These are phyloP conservation scores for Cytospora leucostoma DNA, from an alignment of 2,329 filamentous ascomycete genomes.

Conservation along the genomic window DNA sequence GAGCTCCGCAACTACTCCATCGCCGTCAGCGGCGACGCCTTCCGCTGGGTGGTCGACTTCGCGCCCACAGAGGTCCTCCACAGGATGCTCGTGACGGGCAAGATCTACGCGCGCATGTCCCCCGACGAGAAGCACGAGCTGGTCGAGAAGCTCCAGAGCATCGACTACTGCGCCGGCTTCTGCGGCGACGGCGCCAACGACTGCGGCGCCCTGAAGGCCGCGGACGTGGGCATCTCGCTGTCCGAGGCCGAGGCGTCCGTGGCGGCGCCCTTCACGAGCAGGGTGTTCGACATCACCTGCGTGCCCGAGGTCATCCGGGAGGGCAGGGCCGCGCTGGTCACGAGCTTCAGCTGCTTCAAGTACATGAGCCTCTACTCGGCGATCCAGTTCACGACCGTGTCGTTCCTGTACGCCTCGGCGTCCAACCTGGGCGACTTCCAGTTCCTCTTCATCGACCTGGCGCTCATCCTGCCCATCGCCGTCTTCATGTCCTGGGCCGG, in stretches of 20 bases:
- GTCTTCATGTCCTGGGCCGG: constrained; percentile 99
- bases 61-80: constrained; percentile 78
- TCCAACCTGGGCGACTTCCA: constrained; percentile 97
- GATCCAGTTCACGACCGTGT: constrained; percentile 98
- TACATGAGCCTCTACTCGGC: constrained; percentile 99
- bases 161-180: constrained; percentile 94
- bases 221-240: constrained; percentile 94
- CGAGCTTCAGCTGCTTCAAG: constrained; percentile 99
- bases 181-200: constrained; percentile 98
- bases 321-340: constrained; percentile 92
- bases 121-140: constrained; percentile 98
- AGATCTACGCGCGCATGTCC: constrained; percentile 97
- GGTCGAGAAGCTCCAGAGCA: constrained; percentile 93
- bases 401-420: constrained; percentile 90
- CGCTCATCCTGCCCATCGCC: constrained; percentile 91
- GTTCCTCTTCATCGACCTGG: constrained; percentile 93
- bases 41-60: constrained; percentile 94
- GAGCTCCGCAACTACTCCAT: constrained; percentile 84
- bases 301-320: constrained; percentile 93
- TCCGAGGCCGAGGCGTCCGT: constrained; percentile 98
- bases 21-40: constrained; percentile 89
- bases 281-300: constrained; percentile 94
- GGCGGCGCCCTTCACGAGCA: constrained; percentile 94
- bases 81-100: constrained; percentile 84
- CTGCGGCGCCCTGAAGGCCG: constrained; percentile 93